Base-by-base conservation (phyloP, 257 asterid species). In the Ligustrum vulgare region DNA sequence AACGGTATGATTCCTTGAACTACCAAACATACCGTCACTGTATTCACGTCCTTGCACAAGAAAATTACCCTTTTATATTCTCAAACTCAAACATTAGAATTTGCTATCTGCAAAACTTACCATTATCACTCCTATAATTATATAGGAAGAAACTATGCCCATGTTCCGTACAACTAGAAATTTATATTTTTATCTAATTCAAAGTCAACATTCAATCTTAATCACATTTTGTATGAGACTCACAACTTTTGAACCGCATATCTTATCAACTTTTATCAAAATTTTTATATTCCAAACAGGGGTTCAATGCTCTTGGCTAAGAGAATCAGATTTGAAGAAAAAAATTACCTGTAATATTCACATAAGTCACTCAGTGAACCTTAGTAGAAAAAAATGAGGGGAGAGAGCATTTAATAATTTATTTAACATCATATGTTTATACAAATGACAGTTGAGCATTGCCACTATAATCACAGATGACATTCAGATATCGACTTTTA, bases 371-470 rank as follows among this genome's bases (percentile, higher is more conserved):
- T 60, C 69, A 49, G 51, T 67, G 75, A 70, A 51, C 32, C 67
- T 51, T 22, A 74, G 35, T 73, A 72, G 58, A 45, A 77, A 77
- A 68, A 77, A 70, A 47, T 16, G 43, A 54, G 20, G 20, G 5
- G 25, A 62, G 54, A 33, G 75, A 72, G 22, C 71, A n/a, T 58
- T 39, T 65, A 35, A 76, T 67, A 65, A 58, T 67, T 84, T 79
- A 79, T 79, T 81, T 77, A 71, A 70, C 67, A 80, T 64, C 75
- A 75, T 78, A 76, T 33, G 65, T 69, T 75, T 70, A 78, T 70
- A 72, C 82, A 66, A 69, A 43, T 67, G 5, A 41, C 41, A 32
- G 70, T 49, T 37, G 6, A 28, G 20, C 35, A 67, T 35, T n/a
- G 20, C 20, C 22, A 49, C 1, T 18, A 49, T 49, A 49, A 13